phyloP scores from a whole-genome alignment of 192 early-diverging fungal genomes.

The Backusella tarrabulga region DNA sequence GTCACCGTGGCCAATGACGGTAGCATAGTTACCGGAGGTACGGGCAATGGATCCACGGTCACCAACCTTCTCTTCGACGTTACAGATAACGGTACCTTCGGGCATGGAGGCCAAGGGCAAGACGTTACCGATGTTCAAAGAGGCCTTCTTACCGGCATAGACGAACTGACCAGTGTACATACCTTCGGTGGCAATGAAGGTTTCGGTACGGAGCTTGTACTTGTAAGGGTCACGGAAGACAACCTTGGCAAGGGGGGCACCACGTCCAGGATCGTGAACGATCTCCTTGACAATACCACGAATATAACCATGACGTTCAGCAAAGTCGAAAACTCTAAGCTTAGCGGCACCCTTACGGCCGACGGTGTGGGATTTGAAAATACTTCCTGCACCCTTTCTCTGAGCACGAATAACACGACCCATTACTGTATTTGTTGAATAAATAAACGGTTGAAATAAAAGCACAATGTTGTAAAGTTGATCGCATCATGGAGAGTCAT shows the following conservation, averaged over 20 bases:
- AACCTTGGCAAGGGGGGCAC: constrained; percentile 92
- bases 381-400: constrained; percentile 93
- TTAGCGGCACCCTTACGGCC: constrained; percentile 95
- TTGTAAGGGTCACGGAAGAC: constrained; percentile 19
- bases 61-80: constrained; percentile 92
- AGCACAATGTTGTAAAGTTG: neutral
- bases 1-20: constrained; percentile 98
- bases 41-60: constrained; percentile 96
- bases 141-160: constrained; percentile 96
- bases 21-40: constrained; percentile 97
- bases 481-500: neutral
- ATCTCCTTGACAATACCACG: constrained; percentile 98
- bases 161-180: constrained; percentile 99
- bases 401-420: constrained; percentile 99
- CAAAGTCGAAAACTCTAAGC: constrained; percentile 90
- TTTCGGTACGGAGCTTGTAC: constrained; percentile 86
- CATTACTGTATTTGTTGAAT: constrained; percentile 50
- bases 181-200: constrained; percentile 97
- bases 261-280: constrained; percentile 97
- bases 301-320: constrained; percentile 97
- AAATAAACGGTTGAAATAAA: neutral
- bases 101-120: constrained; percentile 92
- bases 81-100: constrained; percentile 96
- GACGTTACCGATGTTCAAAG: constrained; percentile 92
- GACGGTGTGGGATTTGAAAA: constrained; percentile 96